Base-by-base conservation (phyloP, 768 basidiomycete genomes). In the Hemileccinum impolitum region DNA sequence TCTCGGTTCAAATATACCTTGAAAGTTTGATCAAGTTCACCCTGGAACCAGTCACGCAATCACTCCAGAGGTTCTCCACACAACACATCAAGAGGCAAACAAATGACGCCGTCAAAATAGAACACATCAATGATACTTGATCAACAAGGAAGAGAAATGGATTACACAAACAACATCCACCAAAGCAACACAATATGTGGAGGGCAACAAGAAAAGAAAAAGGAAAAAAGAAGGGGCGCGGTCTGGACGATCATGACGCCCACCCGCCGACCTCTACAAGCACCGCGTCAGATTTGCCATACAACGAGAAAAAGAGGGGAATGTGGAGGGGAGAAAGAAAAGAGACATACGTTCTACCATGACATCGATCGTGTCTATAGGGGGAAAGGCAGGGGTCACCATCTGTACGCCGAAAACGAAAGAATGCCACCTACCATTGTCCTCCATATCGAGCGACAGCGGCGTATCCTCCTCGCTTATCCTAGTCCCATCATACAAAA, bases 381-480 rank as follows among this genome's bases (percentile, higher is more conserved):
- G 10, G 4, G 4, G 21, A 26, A 36, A 19, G 43, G 48, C 26
- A 50, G 39, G 47, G 51, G 45, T 52, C 26, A 54, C 28, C 36
- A 32, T 19, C n/a, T 18, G 12, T 11, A 18, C 30, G 26, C 45
- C 21, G 35, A 46, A 39, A 30, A 47, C 19, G 45, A 50, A n/a
- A 46, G 28, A 30, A 12, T 3, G 28, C 28, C 11, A 12, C 81
- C 39, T 54, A 90, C 93, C 88, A 43, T 86, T 85, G 55, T 90
- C 88, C 57, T 95, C 90, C 87, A 96, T 90, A 8, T 90, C 91
- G 42, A 97, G 76, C 10, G 82, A 78, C 8, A 73, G 58, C 1
- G 94, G 94, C 21, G 94, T 95, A 59, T 96, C 93, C 14, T 92
- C 88, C 39, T 94, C 92, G 52, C 75, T 76, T 76, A 96, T 90